Evolutionary conservation across 2,329 filamentous ascomycete species (phyloP), one percentile per base, ranked within the genome.

Genomic region (Phaeomoniella chlamydospora): DNA sequence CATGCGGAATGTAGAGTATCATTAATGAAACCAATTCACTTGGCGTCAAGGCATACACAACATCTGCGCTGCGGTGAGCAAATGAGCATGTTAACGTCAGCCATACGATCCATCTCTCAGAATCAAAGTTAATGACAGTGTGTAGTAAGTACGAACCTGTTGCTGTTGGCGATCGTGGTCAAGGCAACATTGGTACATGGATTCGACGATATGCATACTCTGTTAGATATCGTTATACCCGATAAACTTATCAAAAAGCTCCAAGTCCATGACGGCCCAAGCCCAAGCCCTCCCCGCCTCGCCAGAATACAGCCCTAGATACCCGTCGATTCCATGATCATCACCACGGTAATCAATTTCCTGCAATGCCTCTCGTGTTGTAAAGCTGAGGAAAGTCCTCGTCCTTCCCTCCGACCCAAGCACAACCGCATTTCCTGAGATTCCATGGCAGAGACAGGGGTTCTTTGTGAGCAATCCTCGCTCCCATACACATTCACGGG

Each of bases 371-470:
- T 66, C 37, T 72, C 63, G 3, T 0, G 70, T 74, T 3, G 68
- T 71, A 42, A 74, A 65, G 6, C 65, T 66, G 37, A 77, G 54
- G 48, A 77, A 74, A 46, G 76, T 70, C 40, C 74, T 64, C 39
- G 56, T 46, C 34, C 50, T 47, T 9, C 49, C 12, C 18, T 57
- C 57, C 16, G 36, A 43, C 15, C 54, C 42, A n/a, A 49, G 26
- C n/a, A 42, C 42, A 17, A 81, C 55, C 12, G 74, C 72, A 47
- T 80, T 80, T 5, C 76, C 73, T 11, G 72, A 64, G 17, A 78
- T 72, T 0, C 76, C 72, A 47, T 81, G 75, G 46, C 76, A 80
- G 22, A 81, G 50, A 46, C 70, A 77, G 2, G 75, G 73, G 45
- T 75, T 70, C 43, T 80, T 80, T 9, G 62, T 74, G 41, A 80